Evolutionary conservation across 2,329 filamentous ascomycete genomes (phyloP).

Genomic region (Diaporthe sp.): DNA sequence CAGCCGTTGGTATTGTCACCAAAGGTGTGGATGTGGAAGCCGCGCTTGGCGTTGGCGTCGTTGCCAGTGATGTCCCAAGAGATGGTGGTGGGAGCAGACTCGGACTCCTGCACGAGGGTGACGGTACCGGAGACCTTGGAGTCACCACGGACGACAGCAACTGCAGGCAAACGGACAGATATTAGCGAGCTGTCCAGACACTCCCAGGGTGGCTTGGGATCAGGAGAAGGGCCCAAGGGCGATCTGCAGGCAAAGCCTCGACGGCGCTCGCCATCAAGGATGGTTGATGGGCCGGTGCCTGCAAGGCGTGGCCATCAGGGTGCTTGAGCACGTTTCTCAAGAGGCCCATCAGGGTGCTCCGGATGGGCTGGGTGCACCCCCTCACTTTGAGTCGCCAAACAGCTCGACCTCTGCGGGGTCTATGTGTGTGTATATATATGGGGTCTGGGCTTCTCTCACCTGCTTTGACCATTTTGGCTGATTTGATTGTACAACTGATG

Average conservation of each 20-base stretch:
- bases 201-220: neutral
- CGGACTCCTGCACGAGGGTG: conserved; percentile 91
- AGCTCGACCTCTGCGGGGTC: conserved; percentile 43
- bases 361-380: conserved; percentile 45
- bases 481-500: conserved; percentile 53
- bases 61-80: conserved; percentile 93
- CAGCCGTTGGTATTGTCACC: conserved; percentile 99
- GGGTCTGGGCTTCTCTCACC: conserved; percentile 70
- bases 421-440: conserved; percentile 18
- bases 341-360: conserved; percentile 61
- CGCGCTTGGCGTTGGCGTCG: conserved; percentile 95
- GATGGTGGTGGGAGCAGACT: conserved; percentile 86
- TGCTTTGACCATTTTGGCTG: conserved; percentile 97
- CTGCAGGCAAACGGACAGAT: conserved; percentile 60
- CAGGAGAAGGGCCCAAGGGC: neutral
- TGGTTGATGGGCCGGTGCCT: neutral
- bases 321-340: conserved; percentile 36
- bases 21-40: conserved; percentile 98
- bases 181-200: conserved; percentile 31
- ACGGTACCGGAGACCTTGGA: conserved; percentile 95
- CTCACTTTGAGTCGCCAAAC: conserved; percentile 33
- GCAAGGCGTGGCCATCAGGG: conserved; percentile 47
- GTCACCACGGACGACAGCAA: conserved; percentile 98
- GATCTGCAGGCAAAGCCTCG: conserved; percentile 9
- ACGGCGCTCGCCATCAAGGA: conserved; percentile 11